phyloP scores from a whole-genome alignment of 164 flowering plant species.

The Euptelea pleiosperma region DNA sequence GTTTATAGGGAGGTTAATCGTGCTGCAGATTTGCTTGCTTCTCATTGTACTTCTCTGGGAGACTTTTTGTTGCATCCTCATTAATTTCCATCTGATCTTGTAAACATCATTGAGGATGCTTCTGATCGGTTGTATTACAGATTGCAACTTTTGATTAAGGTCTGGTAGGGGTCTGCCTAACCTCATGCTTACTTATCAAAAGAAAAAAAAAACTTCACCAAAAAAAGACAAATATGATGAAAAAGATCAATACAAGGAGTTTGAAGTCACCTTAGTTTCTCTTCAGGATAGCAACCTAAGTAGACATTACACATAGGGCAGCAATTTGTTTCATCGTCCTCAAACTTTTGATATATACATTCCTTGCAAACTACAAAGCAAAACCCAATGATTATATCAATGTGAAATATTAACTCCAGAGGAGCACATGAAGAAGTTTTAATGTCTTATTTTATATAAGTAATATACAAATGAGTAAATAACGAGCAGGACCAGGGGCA shows the following conservation, averaged over 20 bases:
- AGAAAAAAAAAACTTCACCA: not conserved
- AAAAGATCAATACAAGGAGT: not conserved
- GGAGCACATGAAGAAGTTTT: not conserved
- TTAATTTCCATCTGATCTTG: too few relatives aligned
- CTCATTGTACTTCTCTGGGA: too few relatives aligned
- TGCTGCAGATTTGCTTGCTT: too few relatives aligned
- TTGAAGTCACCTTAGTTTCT: conserved; percentile 18
- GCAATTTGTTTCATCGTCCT: conserved; percentile 16
- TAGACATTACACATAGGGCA: conserved; percentile 22
- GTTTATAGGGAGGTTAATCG: too few relatives aligned
- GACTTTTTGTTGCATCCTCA: too few relatives aligned
- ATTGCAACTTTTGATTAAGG: too few relatives aligned
- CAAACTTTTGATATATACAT: conserved; percentile 22
- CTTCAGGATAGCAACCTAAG: conserved; percentile 18
- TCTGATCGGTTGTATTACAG: too few relatives aligned
- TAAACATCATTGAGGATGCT: too few relatives aligned
- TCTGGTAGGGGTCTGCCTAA: too few relatives aligned
- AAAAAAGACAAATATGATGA: not conserved
- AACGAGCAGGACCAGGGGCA: not conserved
- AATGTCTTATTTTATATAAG: not conserved
- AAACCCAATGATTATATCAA: not conserved
- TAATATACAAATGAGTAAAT: not conserved
- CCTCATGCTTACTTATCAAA: too few relatives aligned
- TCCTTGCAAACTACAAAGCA: conserved; percentile 23
- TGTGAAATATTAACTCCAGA: not conserved